Percentiles rank a stretch among this genome's conserved stretches.
Evolutionary conservation across 176 grass and related monocot genomes (phyloP).

Genomic region (Triticum turgidum): DNA sequence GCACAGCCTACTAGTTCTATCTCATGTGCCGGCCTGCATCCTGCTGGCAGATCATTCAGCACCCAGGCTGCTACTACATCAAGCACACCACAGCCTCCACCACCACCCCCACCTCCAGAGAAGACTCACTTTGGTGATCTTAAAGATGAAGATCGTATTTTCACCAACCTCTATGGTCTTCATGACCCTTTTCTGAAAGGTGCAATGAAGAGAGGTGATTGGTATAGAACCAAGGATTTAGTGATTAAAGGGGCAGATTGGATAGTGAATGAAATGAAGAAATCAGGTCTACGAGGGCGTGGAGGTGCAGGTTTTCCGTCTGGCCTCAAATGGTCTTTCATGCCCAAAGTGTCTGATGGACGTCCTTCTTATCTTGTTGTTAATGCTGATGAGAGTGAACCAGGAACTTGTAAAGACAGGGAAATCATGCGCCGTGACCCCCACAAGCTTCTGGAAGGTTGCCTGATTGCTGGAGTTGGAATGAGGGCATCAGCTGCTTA

Average conservation of each 20-base stretch:
- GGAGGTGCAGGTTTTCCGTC: conserved; percentile 93
- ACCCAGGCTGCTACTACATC: conserved; percentile 59
- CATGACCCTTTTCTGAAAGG: conserved; percentile 94
- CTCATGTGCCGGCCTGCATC: conserved; percentile 20
- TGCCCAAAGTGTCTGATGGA: conserved; percentile 91
- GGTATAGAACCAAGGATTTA: conserved; percentile 88
- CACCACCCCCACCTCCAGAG: conserved; percentile 75
- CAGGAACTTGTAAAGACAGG: conserved; percentile 94
- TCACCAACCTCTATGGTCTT: conserved; percentile 83
- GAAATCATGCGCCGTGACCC: conserved; percentile 96
- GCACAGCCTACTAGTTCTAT: conserved; percentile 43
- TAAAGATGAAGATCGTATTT: conserved; percentile 82
- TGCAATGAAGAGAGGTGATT: conserved; percentile 84
- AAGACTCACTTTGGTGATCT: conserved; percentile 84
- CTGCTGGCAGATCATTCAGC: conserved; percentile 57
- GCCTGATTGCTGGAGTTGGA: conserved; percentile 86
- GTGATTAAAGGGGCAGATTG: conserved; percentile 82
- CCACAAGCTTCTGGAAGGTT: conserved; percentile 94
- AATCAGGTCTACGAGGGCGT: conserved; percentile 86
- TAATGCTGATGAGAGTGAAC: conserved; percentile 97
- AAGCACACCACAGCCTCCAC: conserved; percentile 67
- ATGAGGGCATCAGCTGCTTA: conserved; percentile 93
- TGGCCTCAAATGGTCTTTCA: conserved; percentile 97
- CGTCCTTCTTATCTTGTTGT: conserved; percentile 90
- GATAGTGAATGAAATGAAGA: conserved; percentile 96